phyloP scores from a whole-genome alignment of 139 green algal genomes.

The Chlamydomonas urium region DNA sequence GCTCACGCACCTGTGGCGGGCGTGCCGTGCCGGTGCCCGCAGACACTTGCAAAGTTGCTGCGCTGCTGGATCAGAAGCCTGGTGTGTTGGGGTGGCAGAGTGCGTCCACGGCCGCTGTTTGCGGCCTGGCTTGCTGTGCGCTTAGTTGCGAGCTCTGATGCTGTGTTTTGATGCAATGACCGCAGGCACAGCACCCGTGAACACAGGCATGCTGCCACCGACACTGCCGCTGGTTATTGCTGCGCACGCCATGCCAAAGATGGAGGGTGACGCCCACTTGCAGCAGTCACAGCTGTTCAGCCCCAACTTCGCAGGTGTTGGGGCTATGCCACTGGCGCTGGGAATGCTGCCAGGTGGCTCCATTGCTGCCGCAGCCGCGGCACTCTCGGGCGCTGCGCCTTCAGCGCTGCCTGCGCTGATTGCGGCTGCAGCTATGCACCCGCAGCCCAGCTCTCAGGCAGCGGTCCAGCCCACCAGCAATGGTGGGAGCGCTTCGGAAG shows the following conservation, averaged over 20 bases:
- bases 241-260: neutral
- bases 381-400: neutral
- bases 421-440: neutral
- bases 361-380: slow-evolving; percentile 10
- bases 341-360: neutral
- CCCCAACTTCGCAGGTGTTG: neutral
- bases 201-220: neutral
- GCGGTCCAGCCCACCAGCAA: neutral
- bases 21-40: neutral
- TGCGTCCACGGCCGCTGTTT: too few relatives aligned
- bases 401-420: slow-evolving; percentile 10
- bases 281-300: neutral
- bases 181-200: neutral
- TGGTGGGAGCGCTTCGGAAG: neutral
- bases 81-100: too few relatives aligned
- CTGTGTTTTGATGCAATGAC: neutral
- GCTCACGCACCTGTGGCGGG: neutral
- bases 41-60: too few relatives aligned
- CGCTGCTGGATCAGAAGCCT: too few relatives aligned
- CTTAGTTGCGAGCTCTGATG: too few relatives aligned
- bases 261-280: neutral
- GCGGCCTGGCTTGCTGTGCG: too few relatives aligned
- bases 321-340: neutral
- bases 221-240: neutral
- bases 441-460: neutral